Percentiles rank a stretch among this genome's conserved stretches.
phyloP scores from a whole-genome alignment of 2,329 filamentous ascomycete genomes.

The Cordyceps cicadae region DNA sequence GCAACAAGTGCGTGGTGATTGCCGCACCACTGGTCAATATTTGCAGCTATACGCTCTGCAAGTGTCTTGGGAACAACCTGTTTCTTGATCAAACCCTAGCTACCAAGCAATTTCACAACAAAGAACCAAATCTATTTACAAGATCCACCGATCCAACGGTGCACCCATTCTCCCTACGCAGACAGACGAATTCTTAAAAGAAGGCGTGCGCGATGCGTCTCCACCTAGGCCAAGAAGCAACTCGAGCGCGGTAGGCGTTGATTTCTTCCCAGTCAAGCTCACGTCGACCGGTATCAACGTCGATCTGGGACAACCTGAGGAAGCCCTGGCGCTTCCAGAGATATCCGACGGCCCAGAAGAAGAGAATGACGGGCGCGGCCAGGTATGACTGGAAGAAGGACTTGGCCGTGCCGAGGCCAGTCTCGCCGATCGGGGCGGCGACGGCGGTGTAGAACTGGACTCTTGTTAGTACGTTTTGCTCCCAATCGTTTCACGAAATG shows the following conservation, averaged over 20 bases:
- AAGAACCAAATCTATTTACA: no score
- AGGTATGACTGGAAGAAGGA: constrained; percentile 49
- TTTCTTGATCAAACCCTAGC: no score
- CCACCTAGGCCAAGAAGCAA: constrained; percentile 43
- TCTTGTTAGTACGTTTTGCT: background rate
- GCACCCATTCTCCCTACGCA: background rate
- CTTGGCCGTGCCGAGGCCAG: constrained; percentile 30
- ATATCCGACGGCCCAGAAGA: constrained; percentile 49
- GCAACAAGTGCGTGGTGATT: no score
- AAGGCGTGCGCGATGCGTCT: constrained; percentile 28
- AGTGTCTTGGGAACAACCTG: no score
- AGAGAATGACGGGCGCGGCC: constrained; percentile 42
- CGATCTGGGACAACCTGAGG: constrained; percentile 51
- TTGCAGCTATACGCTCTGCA: no score
- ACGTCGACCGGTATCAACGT: constrained; percentile 57
- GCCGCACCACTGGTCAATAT: no score
- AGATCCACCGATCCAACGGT: no score
- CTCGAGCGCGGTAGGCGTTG: constrained; percentile 41
- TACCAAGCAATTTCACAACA: no score
- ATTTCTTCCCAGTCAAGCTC: constrained; percentile 56
- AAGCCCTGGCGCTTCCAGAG: constrained; percentile 58
- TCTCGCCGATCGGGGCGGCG: constrained; percentile 28
- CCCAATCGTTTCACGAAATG: background rate
- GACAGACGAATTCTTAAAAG: constrained; percentile 18
- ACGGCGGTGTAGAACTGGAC: constrained; percentile 41